Conservation (phyloP, 768 basidiomycete species). For the Mycena latifolia region DNA sequence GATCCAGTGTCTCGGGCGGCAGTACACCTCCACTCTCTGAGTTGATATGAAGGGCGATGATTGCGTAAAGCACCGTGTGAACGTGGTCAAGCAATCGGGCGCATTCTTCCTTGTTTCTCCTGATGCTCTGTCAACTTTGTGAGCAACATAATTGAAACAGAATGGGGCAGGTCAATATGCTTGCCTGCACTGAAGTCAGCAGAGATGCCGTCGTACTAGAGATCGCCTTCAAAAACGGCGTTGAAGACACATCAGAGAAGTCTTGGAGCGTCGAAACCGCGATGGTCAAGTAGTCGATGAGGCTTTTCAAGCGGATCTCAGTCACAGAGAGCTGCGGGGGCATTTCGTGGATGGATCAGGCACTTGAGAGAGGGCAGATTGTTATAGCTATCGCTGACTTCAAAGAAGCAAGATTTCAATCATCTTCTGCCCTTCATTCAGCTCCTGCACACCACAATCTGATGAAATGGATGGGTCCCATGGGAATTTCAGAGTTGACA, state of each 20-base stretch:
- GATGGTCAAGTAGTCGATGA: neutral
- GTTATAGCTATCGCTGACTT: too few relatives aligned
- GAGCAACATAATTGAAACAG: neutral
- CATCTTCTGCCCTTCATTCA: too few relatives aligned
- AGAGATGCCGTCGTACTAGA: neutral
- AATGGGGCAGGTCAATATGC: too few relatives aligned
- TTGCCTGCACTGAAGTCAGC: neutral
- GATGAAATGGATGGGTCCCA: too few relatives aligned
- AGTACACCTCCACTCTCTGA: neutral
- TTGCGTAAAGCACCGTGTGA: neutral
- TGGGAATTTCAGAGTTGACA: too few relatives aligned
- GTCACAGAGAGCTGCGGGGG: too few relatives aligned
- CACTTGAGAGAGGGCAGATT: too few relatives aligned
- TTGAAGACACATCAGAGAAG: neutral
- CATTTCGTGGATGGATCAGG: too few relatives aligned
- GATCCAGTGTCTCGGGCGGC: neutral
- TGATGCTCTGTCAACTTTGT: neutral
- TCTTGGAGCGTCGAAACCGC: neutral
- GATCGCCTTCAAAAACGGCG: neutral
- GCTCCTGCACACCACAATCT: too few relatives aligned
- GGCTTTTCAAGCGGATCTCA: neutral
- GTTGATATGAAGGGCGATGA: neutral
- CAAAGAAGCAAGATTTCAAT: too few relatives aligned
- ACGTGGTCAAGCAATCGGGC: neutral
- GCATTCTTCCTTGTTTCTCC: conserved; percentile 10